Evolutionary conservation across 1,284 basidiomycete genomes (phyloP).

Genomic region (Malassezia globosa): DNA sequence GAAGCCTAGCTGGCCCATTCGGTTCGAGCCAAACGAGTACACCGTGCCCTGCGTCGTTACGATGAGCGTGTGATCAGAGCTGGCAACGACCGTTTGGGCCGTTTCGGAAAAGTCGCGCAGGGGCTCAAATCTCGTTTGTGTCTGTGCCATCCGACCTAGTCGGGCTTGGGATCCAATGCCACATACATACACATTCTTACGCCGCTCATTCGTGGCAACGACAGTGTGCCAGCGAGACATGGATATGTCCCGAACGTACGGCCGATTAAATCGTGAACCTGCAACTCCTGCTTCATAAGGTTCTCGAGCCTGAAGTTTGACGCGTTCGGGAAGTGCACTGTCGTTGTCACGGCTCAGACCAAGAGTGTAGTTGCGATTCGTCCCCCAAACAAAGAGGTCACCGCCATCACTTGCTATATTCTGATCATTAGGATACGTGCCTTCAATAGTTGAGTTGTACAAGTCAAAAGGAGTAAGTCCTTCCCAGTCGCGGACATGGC

Average conservation of each 20-base stretch:
- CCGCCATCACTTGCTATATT: slow-evolving; percentile 5
- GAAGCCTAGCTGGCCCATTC: slow-evolving; percentile 66
- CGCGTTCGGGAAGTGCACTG: slow-evolving; percentile 66
- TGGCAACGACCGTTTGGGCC: slow-evolving; percentile 59
- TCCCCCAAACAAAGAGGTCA: slow-evolving; percentile 80
- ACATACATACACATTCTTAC: slow-evolving; percentile 41
- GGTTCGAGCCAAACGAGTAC: slow-evolving; percentile 77
- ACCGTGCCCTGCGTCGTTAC: slow-evolving; percentile 71
- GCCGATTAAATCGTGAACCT: slow-evolving; percentile 32
- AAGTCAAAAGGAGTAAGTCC: slow-evolving; percentile 87
- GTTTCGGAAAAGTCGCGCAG: slow-evolving; percentile 55
- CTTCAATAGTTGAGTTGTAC: slow-evolving; percentile 57
- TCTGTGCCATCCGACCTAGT: slow-evolving; percentile 65
- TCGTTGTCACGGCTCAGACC: slow-evolving; percentile 73
- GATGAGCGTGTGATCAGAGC: slow-evolving; percentile 85
- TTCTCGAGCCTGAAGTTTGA: slow-evolving; percentile 51
- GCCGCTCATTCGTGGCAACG: slow-evolving; percentile 32
- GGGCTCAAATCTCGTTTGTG: slow-evolving; percentile 62
- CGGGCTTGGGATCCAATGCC: slow-evolving; percentile 36
- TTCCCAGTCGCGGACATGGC: slow-evolving; percentile 68
- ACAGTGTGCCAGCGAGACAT: slow-evolving; percentile 41
- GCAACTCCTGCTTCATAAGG: slow-evolving; percentile 5
- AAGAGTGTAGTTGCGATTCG: slow-evolving; percentile 59
- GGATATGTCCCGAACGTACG: slow-evolving; percentile 32
- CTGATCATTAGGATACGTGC: slow-evolving; percentile 28